Conservation (phyloP, 2,329 filamentous ascomycete species). For the Rhynchosporium secalis region DNA sequence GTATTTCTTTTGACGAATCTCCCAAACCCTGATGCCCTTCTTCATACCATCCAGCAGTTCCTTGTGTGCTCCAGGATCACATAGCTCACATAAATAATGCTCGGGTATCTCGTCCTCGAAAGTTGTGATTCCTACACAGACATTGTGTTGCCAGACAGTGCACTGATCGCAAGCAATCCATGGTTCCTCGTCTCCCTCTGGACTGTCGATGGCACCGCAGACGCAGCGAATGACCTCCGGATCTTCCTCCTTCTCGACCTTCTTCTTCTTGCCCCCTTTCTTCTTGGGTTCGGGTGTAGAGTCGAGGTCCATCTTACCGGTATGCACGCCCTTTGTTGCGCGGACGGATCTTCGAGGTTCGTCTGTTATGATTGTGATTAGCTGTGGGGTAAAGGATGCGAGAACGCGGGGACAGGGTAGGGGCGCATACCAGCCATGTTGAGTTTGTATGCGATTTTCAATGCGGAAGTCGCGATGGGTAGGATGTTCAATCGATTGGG, state of each 20-base stretch:
- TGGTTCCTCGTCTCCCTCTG: constrained; percentile 81
- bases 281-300: constrained; percentile 54
- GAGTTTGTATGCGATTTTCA: not conserved
- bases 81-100: constrained; percentile 91
- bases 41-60: constrained; percentile 76
- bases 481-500: constrained; percentile 17
- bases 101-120: constrained; percentile 75
- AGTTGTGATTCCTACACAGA: constrained; percentile 83
- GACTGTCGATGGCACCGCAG: constrained; percentile 82
- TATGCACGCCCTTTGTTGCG: constrained; percentile 94
- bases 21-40: constrained; percentile 85
- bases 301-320: constrained; percentile 81
- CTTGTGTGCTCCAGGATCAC: constrained; percentile 76
- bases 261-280: constrained; percentile 52
- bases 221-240: constrained; percentile 81
- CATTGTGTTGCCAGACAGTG: constrained; percentile 94
- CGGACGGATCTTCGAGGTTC: constrained; percentile 93
- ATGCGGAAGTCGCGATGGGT: too few relatives aligned
- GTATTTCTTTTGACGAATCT: constrained; percentile 61
- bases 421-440: constrained; percentile 61
- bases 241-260: constrained; percentile 47
- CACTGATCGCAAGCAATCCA: constrained; percentile 97
- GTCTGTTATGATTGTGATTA: constrained; percentile 46
- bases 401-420: constrained; percentile 1
- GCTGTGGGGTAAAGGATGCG: constrained; percentile 13